A percentile compares a stretch with the other conserved stretches of the same genome.
Conservation (phyloP, 768 basidiomycete species). For the Psilocybe cyanescens region DNA sequence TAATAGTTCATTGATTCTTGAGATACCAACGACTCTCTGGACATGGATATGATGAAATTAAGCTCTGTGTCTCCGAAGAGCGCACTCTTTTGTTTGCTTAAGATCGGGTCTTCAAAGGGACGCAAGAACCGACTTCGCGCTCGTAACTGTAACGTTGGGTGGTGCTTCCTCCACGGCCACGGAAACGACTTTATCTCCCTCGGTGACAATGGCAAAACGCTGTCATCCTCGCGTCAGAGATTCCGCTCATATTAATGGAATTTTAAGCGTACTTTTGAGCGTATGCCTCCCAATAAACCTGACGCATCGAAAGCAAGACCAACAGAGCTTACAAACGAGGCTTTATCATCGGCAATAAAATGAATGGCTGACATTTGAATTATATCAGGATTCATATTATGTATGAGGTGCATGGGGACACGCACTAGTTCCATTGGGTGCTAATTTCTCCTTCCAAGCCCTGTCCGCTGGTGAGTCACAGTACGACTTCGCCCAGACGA, state of each 20-base stretch:
- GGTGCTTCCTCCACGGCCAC: slow-evolving; percentile 56
- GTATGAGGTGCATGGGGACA: slow-evolving; percentile 4
- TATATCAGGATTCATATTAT: slow-evolving; percentile 12
- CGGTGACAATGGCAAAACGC: slow-evolving; percentile 61
- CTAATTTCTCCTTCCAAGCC: slow-evolving; percentile 70
- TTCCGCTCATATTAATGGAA: background rate
- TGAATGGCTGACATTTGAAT: slow-evolving; percentile 42
- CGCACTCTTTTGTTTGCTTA: no score
- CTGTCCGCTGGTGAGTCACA: slow-evolving; percentile 32
- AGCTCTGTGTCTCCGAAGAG: no score
- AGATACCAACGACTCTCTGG: no score
- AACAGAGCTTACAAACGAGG: slow-evolving; percentile 51
- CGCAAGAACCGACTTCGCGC: slow-evolving; percentile 38
- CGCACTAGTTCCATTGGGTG: slow-evolving; percentile 59
- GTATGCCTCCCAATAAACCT: slow-evolving; percentile 63
- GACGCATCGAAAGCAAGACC: slow-evolving; percentile 70
- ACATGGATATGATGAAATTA: no score
- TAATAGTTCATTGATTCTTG: no score
- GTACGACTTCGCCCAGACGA: background rate
- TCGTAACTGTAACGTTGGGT: slow-evolving; percentile 52
- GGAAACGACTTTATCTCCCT: slow-evolving; percentile 58
- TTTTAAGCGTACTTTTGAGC: slow-evolving; percentile 55
- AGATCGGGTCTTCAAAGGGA: slow-evolving; percentile 7
- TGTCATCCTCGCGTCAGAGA: slow-evolving; percentile 24
- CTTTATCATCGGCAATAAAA: slow-evolving; percentile 75